Evolutionary conservation across 345 rosid genomes (phyloP), one percentile per base, ranked within the genome.

Genomic region (Ceriops tagal): DNA sequence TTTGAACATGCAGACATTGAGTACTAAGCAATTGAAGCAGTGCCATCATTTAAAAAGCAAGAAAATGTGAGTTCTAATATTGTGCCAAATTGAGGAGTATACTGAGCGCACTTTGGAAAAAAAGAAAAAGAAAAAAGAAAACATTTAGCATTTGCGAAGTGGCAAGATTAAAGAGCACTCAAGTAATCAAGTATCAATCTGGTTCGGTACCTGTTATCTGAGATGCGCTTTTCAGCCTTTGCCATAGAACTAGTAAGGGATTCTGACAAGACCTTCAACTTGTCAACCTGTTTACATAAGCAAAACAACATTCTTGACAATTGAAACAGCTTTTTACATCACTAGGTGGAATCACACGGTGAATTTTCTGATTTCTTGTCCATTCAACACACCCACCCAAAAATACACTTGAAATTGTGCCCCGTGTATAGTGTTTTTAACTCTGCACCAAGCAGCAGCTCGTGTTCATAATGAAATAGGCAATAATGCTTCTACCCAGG

Each of bases 171-270:
- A 27, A 24, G 31, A 43, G 19, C 49, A 56, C 59, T 56, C 26
- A 27, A 56, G 11, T 21, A 56, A 56, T 21, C 57, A 46, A 7
- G 16, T 34, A 49, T 72, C 35, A 69, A 32, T 20, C n/a, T 51
- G 51, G 65, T 22, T 61, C n/a, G 30, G 53, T 78, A 90, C 98
- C 96, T 88, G 80, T 88, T 80, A 78, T 92, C 98, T 70, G 79
- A 62, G 64, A 93, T 85, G 70, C 97, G 95, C 73, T 93, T 93
- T 79, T 91, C 97, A 27, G 96, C 88, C 85, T 93, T 93, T 62
- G 81, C 49, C 57, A 82, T 64, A 51, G 99, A 91, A 73, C 84
- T 89, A 69, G 87, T 85, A 71, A 91, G 90, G 76, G 99, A 93
- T 64, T 91, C 99, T 68, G 93, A 83, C 66, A 93, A 79, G 73